Base-by-base conservation (phyloP, 2,329 filamentous ascomycete genomes). In the Diatrype stigma region DNA sequence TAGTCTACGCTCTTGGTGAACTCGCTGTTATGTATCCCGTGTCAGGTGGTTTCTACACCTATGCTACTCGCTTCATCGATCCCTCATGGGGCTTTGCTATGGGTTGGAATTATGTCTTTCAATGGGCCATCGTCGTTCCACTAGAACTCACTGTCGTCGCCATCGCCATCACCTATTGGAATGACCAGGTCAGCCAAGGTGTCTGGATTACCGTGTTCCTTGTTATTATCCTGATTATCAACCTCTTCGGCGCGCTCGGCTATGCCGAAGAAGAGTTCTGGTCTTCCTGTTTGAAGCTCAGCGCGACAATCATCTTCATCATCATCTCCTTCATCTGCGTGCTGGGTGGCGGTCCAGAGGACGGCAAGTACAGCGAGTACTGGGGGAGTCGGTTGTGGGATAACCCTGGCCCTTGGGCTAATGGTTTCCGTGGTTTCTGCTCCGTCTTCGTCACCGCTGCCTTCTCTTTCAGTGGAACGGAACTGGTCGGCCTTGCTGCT, bases 341-440 rank as follows among this genome's bases (percentile, higher is more conserved):
- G 38, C 72, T 75, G 5, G 84, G 84, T 19, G 84, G 84, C 51
- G 83, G 82, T 1, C 81, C 83, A 3, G 73, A 70, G 1, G 68
- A 60, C 21, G 75, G 77, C 32, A 49, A 55, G 19, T 78, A 77
- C 56, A 46, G 53, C 51, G 52, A 76, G 11, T 80, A 80, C 63
- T 76, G 69, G 60, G 77, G 80, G 14, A 74, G 74, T 1, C 70
- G 73, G 4, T 72, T 74, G 32, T 79, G 78, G 77, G 63, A 77
- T 49, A 63, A 76, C 22, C 72, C 77, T 0, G 77, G 77, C 19
- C 75, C 77, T 0, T 91, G 90, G 67, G 72, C 85, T 63, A 82
- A 89, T 60, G 87, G 86, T 26, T 90, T 90, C 72, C 86, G 86
- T 56, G 87, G 87, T 1, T 80, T 90, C 55, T 90, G 86, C 66